A percentile compares a stretch with the other conserved stretches of the same genome.
These are phyloP conservation scores for Allium sativum DNA, from an alignment of 106 monocot species.

Conservation along the genomic window DNA sequence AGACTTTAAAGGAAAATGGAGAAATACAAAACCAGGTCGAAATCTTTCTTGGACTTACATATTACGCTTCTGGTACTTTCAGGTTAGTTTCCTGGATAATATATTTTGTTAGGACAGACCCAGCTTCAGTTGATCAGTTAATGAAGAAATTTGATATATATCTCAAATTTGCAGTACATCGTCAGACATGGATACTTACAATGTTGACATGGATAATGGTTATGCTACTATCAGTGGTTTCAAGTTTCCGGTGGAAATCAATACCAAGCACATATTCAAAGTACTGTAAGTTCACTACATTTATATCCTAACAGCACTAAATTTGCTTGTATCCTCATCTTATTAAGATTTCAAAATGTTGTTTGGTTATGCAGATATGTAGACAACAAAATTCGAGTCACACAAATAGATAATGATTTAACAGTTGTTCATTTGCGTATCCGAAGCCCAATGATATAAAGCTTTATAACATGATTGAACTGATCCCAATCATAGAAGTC, in stretches of 20 bases:
- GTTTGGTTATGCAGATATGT: constrained; percentile 40
- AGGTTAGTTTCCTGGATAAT: constrained; percentile 29
- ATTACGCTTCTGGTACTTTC: constrained; percentile 39
- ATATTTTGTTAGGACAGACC: neutral
- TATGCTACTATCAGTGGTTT: constrained; percentile 28
- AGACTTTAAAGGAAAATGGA: constrained; percentile 65
- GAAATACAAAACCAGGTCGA: constrained; percentile 37
- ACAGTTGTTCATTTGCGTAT: constrained; percentile 44
- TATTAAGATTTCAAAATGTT: neutral
- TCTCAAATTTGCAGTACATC: constrained; percentile 22
- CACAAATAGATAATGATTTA: constrained; percentile 18
- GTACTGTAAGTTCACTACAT: constrained; percentile 47
- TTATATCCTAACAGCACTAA: neutral
- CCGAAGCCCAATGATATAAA: too few relatives aligned
- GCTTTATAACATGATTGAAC: too few relatives aligned
- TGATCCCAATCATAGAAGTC: too few relatives aligned
- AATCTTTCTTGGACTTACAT: constrained; percentile 38
- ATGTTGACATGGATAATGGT: constrained; percentile 29
- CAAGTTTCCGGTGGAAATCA: constrained; percentile 37
- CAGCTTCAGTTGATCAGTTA: neutral
- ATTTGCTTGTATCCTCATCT: neutral
- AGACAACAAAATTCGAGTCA: constrained; percentile 78
- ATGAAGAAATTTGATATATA: neutral
- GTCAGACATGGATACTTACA: constrained; percentile 24
- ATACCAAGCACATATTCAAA: constrained; percentile 38